Percentiles rank a stretch among this genome's conserved stretches.
These are phyloP conservation scores for Tremella fuciformis DNA, from an alignment of 768 basidiomycete genomes.

Conservation along the genomic window DNA sequence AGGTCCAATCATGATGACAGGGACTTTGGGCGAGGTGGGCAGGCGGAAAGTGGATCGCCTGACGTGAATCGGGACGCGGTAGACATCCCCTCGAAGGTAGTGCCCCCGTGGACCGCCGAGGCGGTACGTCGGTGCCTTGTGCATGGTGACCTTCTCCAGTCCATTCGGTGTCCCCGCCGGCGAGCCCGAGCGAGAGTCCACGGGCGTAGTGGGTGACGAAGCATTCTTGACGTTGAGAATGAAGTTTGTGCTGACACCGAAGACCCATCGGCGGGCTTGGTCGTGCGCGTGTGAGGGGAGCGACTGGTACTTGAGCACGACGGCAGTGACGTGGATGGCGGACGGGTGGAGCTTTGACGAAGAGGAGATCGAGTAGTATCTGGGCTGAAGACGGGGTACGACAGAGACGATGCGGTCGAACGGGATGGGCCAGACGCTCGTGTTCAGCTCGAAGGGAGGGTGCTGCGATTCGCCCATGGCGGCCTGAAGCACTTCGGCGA, in stretches of 20 bases:
- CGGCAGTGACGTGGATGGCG: constrained; percentile 87
- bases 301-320: constrained; percentile 85
- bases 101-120: constrained; percentile 87
- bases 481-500: constrained; percentile 87
- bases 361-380: constrained; percentile 98
- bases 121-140: constrained; percentile 64
- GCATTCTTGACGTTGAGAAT: constrained; percentile 85
- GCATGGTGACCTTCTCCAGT: constrained; percentile 50
- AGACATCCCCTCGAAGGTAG: constrained; percentile 66
- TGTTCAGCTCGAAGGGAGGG: background rate
- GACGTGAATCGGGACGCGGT: constrained; percentile 89
- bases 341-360: constrained; percentile 85
- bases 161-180: constrained; percentile 23
- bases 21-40: constrained; percentile 96
- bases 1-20: constrained; percentile 98
- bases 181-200: constrained; percentile 6
- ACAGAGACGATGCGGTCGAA: constrained; percentile 68
- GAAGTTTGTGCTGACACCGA: constrained; percentile 93
- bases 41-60: constrained; percentile 93
- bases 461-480: constrained; percentile 74
- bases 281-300: constrained; percentile 61
- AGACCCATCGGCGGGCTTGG: constrained; percentile 62
- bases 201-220: constrained; percentile 39
- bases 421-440: background rate
- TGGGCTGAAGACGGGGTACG: constrained; percentile 87